These are phyloP conservation scores for Hypoxylon cercidicola DNA, from an alignment of 495 filamentous ascomycete genomes.

Conservation along the genomic window DNA sequence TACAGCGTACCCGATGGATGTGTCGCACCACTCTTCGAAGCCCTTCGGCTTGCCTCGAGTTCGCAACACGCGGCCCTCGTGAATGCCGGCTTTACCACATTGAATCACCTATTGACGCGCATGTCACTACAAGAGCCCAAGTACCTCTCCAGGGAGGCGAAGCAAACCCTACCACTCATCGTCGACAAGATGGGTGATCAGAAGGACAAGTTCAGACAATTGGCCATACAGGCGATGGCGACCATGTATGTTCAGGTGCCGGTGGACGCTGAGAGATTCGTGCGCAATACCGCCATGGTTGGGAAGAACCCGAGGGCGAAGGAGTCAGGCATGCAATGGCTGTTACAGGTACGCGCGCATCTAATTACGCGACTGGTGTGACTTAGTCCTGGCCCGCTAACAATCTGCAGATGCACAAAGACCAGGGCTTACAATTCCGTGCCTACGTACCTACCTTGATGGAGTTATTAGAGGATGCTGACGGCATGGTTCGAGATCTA, in stretches of 20 bases:
- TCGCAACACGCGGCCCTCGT: slow-evolving; percentile 76
- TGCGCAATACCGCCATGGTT: slow-evolving; percentile 79
- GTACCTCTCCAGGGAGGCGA: slow-evolving; percentile 70
- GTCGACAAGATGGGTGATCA: slow-evolving; percentile 88
- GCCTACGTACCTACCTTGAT: slow-evolving; percentile 84
- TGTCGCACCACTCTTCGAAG: slow-evolving; percentile 77
- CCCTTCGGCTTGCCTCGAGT: slow-evolving; percentile 71
- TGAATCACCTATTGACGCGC: slow-evolving; percentile 86
- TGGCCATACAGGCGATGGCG: slow-evolving; percentile 76
- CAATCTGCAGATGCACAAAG: slow-evolving; percentile 74
- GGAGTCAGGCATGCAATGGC: slow-evolving; percentile 84
- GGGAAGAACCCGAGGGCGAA: slow-evolving; percentile 85
- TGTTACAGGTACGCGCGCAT: slow-evolving; percentile 67
- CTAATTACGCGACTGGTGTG: slow-evolving; percentile 3
- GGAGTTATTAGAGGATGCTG: slow-evolving; percentile 87
- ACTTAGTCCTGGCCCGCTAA: slow-evolving; percentile 18
- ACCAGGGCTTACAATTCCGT: slow-evolving; percentile 80
- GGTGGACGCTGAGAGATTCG: slow-evolving; percentile 78
- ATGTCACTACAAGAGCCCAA: slow-evolving; percentile 83
- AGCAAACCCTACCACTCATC: slow-evolving; percentile 74
- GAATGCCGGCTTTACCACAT: slow-evolving; percentile 81
- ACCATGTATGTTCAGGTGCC: slow-evolving; percentile 76
- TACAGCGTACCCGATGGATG: slow-evolving; percentile 82
- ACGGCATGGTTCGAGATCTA: slow-evolving; percentile 82
- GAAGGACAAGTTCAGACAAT: slow-evolving; percentile 79